Evolutionary conservation across 192 early-diverging fungal species (phyloP), one percentile per base, ranked within the genome.

Genomic region (Backusella parvicylindrica): DNA sequence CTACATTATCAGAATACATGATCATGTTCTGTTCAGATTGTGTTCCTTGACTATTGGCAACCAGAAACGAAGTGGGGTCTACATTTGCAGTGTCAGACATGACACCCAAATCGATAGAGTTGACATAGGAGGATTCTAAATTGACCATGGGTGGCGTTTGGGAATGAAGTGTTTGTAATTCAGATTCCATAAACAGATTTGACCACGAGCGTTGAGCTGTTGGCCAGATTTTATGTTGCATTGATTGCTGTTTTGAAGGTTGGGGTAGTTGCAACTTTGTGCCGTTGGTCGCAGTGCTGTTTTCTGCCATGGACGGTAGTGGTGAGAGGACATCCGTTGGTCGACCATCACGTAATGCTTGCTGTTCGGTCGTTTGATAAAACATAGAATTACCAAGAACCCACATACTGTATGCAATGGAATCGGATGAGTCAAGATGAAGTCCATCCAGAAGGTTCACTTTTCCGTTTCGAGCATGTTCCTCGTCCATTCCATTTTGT

Each of bases 131-230:
- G 21, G 32, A 68, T 11, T 37, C 66, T 21, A 13, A 36, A 36
- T 68, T 23, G n/a, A 36, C 33, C 32, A 68, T 23, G 21, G n/a
- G 9, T 4, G 66, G 33, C 23, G 66, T 68, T 68, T 68, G 66
- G 21, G 32, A 68, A 35, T 68, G 66, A 9, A 68, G 33, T 28
- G 66, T 68, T 68, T 68, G 66, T 36, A 68, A n/a, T 68, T 68
- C 66, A 35, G 35, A 38, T 23, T 68, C 32, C 2, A 68, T 38
- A n/a, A 68, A 68, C 11, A 68, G 21, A 0, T 67, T 67, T 8
- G 33, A 35, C 7, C 2, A 36, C 21, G 32, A 36, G 3, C 33
- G 32, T 21, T 68, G 66, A 37, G 66, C 21, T 0, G 66, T 13
- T n/a, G 32, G 16, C 66, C 66, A 68, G 1, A n/a, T 68, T 36